A percentile compares a stretch with the other conserved stretches of the same genome.
Evolutionary conservation across 495 filamentous ascomycete genomes (phyloP).

Genomic region (Aspergillus wentii): DNA sequence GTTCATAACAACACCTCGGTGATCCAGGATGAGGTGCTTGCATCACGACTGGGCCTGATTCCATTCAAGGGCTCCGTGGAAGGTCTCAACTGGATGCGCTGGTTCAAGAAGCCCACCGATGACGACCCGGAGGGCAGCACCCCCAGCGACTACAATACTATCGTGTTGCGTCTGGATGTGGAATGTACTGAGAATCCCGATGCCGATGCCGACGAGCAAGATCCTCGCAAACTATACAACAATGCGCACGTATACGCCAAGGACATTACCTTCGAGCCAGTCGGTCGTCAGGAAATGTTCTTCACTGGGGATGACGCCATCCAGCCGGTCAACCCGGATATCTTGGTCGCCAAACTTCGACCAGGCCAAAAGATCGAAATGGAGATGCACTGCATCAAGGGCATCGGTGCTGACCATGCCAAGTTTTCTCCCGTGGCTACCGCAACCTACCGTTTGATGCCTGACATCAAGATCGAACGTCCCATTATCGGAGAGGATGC

Average conservation of each 20-base stretch:
- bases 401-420: conserved; percentile 89
- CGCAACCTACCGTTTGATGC: conserved; percentile 84
- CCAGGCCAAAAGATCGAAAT: conserved; percentile 83
- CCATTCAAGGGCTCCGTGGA: conserved; percentile 74
- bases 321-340: conserved; percentile 79
- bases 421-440: conserved; percentile 98
- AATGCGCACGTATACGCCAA: conserved; percentile 83
- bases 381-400: conserved; percentile 86
- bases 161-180: conserved; percentile 65
- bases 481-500: conserved; percentile 86
- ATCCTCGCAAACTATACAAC: conserved; percentile 78
- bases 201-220: conserved; percentile 63
- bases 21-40: conserved; percentile 94
- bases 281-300: conserved; percentile 63
- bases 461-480: conserved; percentile 71
- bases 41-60: conserved; percentile 82
- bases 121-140: conserved; percentile 45
- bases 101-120: conserved; percentile 57
- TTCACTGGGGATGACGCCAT: conserved; percentile 65
- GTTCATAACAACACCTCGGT: conserved; percentile 93
- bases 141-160: conserved; percentile 74
- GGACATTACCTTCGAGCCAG: conserved; percentile 69
- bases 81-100: conserved; percentile 75
- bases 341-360: conserved; percentile 89
- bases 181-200: conserved; percentile 72